Evolutionary conservation across 2,329 filamentous ascomycete species (phyloP).

Genomic region (Ceratocystis colombiana): DNA sequence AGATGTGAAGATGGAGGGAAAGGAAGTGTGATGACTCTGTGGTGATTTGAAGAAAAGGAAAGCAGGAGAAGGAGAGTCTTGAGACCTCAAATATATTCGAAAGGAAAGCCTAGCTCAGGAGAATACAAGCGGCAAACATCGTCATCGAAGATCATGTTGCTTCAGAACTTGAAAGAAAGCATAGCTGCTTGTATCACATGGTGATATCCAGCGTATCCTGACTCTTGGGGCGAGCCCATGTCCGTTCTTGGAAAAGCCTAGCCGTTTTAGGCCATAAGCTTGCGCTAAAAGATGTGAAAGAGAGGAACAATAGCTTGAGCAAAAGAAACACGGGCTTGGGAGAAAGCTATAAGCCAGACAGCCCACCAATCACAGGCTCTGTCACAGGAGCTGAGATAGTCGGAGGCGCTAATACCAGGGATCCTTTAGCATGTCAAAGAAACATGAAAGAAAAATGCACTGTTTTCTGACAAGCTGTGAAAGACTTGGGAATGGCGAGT

Average conservation of each 20-base stretch:
- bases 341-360: not conserved
- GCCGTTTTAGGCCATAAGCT: not conserved
- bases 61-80: not conserved
- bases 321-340: not conserved
- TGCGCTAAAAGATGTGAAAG: conserved; percentile 2
- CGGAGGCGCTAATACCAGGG: too few relatives aligned
- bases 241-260: not conserved
- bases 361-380: too few relatives aligned
- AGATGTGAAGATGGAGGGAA: not conserved
- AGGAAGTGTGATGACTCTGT: not conserved
- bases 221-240: conserved; percentile 15
- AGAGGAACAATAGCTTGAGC: not conserved
- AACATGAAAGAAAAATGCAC: too few relatives aligned
- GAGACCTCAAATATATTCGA: too few relatives aligned
- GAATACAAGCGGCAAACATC: not conserved
- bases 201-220: conserved; percentile 14
- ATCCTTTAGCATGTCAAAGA: too few relatives aligned
- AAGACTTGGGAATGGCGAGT: too few relatives aligned
- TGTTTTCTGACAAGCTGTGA: too few relatives aligned
- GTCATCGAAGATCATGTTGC: not conserved
- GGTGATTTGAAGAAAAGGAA: not conserved
- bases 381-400: too few relatives aligned
- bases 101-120: not conserved
- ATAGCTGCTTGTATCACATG: conserved; percentile 7
- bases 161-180: conserved; percentile 1